phyloP scores from a whole-genome alignment of 176 grass and related monocot genomes.

The Carex cristatella region DNA sequence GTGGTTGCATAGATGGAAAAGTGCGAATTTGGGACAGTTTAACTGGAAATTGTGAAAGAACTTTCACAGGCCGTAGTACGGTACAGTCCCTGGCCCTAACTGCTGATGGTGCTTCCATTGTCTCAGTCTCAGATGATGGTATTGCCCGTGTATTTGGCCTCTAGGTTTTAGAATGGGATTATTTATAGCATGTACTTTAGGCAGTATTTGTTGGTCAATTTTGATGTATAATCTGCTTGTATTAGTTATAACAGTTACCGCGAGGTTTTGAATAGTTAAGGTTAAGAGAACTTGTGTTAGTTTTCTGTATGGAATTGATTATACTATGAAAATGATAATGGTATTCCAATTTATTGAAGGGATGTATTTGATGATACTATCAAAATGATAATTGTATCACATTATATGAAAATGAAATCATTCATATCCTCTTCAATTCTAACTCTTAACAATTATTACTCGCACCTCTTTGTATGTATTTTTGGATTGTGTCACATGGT shows the following conservation, averaged over 20 bases:
- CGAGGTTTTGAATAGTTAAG: not conserved
- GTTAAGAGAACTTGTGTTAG: not conserved
- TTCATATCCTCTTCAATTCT: not conserved
- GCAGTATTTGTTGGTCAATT: not conserved
- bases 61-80: constrained; percentile 47
- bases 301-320: not conserved
- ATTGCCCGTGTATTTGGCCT: constrained; percentile 43
- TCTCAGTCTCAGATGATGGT: constrained; percentile 60
- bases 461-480: not conserved
- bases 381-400: too few species aligned
- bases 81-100: constrained; percentile 54
- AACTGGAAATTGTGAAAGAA: constrained; percentile 42
- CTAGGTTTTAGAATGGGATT: constrained; percentile 32
- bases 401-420: not conserved
- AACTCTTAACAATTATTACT: not conserved
- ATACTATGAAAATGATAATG: not conserved
- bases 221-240: not conserved
- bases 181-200: not conserved
- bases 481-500: not conserved
- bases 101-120: constrained; percentile 31
- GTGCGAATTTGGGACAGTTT: constrained; percentile 90
- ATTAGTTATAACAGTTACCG: not conserved
- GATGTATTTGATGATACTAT: not conserved
- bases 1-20: constrained; percentile 64
- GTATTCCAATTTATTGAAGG: not conserved